Percentiles rank a stretch among this genome's conserved stretches.
Evolutionary conservation across 768 basidiomycete species (phyloP).

Genomic region (Podaxis carcinomalis): DNA sequence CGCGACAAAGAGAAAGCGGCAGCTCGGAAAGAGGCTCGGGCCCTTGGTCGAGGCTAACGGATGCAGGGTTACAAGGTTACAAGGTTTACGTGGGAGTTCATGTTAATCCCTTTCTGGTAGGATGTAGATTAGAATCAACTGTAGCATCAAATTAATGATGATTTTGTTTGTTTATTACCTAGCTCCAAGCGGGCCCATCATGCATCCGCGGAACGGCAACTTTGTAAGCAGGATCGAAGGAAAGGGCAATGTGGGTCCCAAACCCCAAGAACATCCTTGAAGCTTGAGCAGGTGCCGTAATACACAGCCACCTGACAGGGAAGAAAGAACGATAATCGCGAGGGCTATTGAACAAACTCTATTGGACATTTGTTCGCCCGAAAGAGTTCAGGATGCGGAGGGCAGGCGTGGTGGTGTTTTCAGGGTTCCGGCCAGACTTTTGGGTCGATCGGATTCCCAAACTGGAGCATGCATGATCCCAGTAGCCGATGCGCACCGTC

Average conservation of each 20-base stretch:
- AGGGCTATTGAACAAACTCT: background rate
- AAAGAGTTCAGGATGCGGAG: background rate
- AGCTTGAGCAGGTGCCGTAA: slow-evolving; percentile 2
- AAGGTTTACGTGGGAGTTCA: slow-evolving; percentile 7
- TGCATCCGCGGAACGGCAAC: background rate
- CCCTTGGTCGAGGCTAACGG: slow-evolving; percentile 10
- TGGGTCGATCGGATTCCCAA: slow-evolving; percentile 21
- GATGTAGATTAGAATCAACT: background rate
- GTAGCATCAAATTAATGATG: background rate
- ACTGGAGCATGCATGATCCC: slow-evolving; percentile 20
- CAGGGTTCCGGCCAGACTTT: slow-evolving; percentile 7
- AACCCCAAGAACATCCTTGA: background rate
- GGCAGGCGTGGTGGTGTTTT: slow-evolving; percentile 6
- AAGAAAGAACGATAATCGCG: slow-evolving; percentile 1
- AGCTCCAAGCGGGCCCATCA: background rate
- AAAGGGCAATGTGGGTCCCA: background rate
- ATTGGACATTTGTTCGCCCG: background rate
- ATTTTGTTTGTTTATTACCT: background rate
- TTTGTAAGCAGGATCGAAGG: background rate
- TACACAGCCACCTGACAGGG: slow-evolving; percentile 7
- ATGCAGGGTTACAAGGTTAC: slow-evolving; percentile 2
- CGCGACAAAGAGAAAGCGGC: slow-evolving; percentile 73
- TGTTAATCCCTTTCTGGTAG: background rate
- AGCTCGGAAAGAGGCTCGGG: slow-evolving; percentile 40
- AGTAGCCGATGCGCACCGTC: slow-evolving; percentile 28